These are phyloP conservation scores for Striga hermonthica DNA, from an alignment of 305 asterid genomes.

Conservation along the genomic window DNA sequence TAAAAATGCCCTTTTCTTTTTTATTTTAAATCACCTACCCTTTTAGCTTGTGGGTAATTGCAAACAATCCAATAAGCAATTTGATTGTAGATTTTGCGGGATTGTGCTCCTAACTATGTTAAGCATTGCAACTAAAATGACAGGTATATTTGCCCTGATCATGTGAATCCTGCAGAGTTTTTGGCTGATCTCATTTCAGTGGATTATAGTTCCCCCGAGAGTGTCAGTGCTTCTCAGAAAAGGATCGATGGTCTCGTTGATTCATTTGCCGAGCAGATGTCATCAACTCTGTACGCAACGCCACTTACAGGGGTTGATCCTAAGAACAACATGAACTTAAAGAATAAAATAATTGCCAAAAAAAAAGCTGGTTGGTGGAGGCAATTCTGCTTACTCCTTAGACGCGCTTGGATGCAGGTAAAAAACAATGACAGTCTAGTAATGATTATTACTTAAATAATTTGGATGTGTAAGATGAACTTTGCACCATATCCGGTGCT, in stretches of 20 bases:
- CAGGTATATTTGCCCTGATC: conserved; percentile 91
- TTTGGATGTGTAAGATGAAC: conserved; percentile 15
- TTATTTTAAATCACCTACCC: no score
- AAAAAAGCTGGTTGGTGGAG: conserved; percentile 86
- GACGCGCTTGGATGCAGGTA: conserved; percentile 99
- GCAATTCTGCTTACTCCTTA: conserved; percentile 80
- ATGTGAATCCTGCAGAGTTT: conserved; percentile 96
- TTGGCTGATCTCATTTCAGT: conserved; percentile 99
- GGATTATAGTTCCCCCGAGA: conserved; percentile 80
- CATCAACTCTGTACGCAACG: conserved; percentile 62
- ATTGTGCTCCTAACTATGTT: conserved; percentile 26
- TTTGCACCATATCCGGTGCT: conserved; percentile 6
- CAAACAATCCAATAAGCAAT: conserved; percentile 13
- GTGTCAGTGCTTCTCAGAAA: conserved; percentile 74
- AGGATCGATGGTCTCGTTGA: conserved; percentile 81
- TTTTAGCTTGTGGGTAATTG: no score
- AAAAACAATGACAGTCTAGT: conserved; percentile 16
- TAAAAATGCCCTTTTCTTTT: no score
- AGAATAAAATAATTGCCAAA: conserved; percentile 44
- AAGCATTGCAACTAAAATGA: conserved; percentile 30
- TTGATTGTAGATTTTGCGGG: conserved; percentile 19
- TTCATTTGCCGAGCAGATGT: conserved; percentile 63
- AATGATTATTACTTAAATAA: conserved; percentile 1
- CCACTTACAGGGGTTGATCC: conserved; percentile 47
- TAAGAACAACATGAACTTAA: conserved; percentile 33